phyloP scores from a whole-genome alignment of 2,329 filamentous ascomycete species.

The Fusarium sublunatum region DNA sequence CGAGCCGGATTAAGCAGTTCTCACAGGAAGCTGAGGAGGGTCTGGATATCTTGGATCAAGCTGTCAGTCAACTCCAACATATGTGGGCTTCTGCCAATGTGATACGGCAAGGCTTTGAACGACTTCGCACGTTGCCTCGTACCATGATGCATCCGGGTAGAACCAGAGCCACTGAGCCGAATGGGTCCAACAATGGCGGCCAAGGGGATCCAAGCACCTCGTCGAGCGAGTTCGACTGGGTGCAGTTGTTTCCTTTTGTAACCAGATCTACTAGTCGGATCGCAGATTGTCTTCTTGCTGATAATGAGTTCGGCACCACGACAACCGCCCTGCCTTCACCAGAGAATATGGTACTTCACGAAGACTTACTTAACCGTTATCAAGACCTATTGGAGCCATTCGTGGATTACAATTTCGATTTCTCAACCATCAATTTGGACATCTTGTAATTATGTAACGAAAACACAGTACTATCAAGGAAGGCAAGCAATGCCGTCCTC shows the following conservation, averaged over 20 bases:
- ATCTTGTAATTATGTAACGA: not conserved
- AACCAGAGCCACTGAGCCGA: not conserved
- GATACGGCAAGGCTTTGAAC: constrained; percentile 38
- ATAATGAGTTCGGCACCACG: constrained; percentile 33
- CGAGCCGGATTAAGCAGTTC: constrained; percentile 39
- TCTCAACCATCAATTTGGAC: constrained; percentile 26
- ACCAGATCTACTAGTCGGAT: constrained; percentile 33
- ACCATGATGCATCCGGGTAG: constrained; percentile 23
- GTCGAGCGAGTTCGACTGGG: constrained; percentile 30
- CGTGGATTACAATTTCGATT: constrained; percentile 37
- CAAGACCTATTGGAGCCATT: constrained; percentile 40
- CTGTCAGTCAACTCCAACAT: constrained; percentile 33
- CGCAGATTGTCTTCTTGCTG: constrained; percentile 28
- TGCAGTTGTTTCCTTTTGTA: constrained; percentile 33
- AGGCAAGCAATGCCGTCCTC: not conserved
- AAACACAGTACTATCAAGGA: not conserved
- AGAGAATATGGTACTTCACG: constrained; percentile 32
- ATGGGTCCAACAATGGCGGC: not conserved
- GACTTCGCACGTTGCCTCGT: constrained; percentile 21
- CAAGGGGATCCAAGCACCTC: not conserved
- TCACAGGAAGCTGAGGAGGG: constrained; percentile 37
- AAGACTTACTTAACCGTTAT: constrained; percentile 31
- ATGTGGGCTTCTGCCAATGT: constrained; percentile 43
- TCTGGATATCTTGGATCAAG: constrained; percentile 31
- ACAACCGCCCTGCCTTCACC: constrained; percentile 26